These are phyloP conservation scores for Beauveria sp. DNA, from an alignment of 2,329 filamentous ascomycete species.

Conservation along the genomic window DNA sequence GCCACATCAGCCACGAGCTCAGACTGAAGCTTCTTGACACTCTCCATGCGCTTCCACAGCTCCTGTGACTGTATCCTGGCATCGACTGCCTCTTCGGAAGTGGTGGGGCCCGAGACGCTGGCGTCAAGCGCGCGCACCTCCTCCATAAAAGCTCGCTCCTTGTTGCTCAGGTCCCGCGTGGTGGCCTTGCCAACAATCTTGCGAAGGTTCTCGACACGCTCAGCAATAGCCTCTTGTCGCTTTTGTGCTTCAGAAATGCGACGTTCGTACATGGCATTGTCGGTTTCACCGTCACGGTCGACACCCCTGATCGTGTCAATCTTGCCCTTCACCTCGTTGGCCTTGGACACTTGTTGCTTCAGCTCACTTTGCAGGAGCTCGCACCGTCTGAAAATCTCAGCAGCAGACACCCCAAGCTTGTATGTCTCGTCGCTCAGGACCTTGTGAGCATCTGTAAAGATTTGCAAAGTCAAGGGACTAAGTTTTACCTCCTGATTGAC, in stretches of 20 bases:
- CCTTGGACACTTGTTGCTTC: constrained; percentile 57
- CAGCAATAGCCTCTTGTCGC: constrained; percentile 48
- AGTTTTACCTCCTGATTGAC: constrained; percentile 62
- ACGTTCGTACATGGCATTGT: constrained; percentile 50
- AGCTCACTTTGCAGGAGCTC: constrained; percentile 61
- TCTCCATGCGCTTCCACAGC: constrained; percentile 49
- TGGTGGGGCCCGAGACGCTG: constrained; percentile 33
- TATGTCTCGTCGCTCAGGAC: constrained; percentile 63
- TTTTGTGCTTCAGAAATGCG: constrained; percentile 47
- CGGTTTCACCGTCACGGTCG: constrained; percentile 41
- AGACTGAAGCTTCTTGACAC: constrained; percentile 46
- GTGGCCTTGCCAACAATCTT: constrained; percentile 35
- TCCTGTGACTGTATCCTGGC: constrained; percentile 37
- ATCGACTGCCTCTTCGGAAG: constrained; percentile 23
- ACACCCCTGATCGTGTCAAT: constrained; percentile 54
- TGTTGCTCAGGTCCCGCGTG: constrained; percentile 35
- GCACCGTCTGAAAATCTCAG: constrained; percentile 66
- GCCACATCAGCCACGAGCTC: constrained; percentile 45
- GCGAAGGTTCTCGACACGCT: constrained; percentile 52
- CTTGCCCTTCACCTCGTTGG: constrained; percentile 55
- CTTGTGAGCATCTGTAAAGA: constrained; percentile 67
- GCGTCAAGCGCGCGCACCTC: constrained; percentile 47
- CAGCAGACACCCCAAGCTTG: constrained; percentile 58
- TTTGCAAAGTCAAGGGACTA: constrained; percentile 60
- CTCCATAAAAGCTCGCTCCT: constrained; percentile 38